Evolutionary conservation across 768 basidiomycete genomes (phyloP).

Genomic region (Epithele typhae): DNA sequence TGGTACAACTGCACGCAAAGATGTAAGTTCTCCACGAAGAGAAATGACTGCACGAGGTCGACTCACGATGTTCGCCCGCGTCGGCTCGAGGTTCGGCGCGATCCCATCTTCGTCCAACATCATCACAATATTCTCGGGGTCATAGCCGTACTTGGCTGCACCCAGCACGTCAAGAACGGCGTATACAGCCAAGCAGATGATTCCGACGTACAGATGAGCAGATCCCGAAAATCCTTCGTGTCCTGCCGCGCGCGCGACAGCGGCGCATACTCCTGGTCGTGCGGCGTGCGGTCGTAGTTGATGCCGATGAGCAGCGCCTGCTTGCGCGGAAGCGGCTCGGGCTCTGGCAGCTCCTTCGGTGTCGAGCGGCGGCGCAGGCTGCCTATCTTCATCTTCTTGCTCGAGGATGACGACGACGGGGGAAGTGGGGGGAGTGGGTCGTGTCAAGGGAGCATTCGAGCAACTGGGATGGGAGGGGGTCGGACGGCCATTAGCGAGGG

Average conservation of each 20-base stretch:
- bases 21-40: not conserved
- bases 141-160: constrained; percentile 13
- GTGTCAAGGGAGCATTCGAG: no score
- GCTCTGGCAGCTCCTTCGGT: not conserved
- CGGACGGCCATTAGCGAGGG: no score
- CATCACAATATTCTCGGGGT: constrained; percentile 11
- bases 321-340: not conserved
- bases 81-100: constrained; percentile 2
- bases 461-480: no score
- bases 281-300: not conserved
- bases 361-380: no score
- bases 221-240: not conserved
- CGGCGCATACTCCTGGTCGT: not conserved
- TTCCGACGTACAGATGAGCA: constrained; percentile 1
- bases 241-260: constrained; percentile 3
- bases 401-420: no score
- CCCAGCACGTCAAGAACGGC: not conserved
- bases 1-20: constrained; percentile 2
- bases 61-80: constrained; percentile 15
- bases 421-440: no score
- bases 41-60: not conserved
- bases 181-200: not conserved
- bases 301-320: constrained; percentile 10
- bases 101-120: constrained; percentile 12
- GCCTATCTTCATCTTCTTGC: no score